Evolutionary conservation across 2,329 filamentous ascomycete genomes (phyloP).

Genomic region (Penicillium palitans): DNA sequence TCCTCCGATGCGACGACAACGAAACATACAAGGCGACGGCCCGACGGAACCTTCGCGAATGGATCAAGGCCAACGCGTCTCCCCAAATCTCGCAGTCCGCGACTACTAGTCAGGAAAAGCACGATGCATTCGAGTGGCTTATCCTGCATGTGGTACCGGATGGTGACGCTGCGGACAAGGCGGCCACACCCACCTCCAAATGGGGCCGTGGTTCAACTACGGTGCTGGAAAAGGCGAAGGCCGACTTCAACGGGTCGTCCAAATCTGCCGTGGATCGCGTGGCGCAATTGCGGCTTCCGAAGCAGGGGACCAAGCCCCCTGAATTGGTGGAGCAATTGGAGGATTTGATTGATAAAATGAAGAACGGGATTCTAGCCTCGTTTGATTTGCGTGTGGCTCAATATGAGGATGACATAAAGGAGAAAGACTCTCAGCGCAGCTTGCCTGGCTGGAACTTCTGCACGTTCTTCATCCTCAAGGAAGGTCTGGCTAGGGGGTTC

Average conservation of each 20-base stretch:
- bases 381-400: slow-evolving; percentile 90
- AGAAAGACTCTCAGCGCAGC: slow-evolving; percentile 82
- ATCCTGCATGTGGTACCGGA: slow-evolving; percentile 92
- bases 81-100: slow-evolving; percentile 32
- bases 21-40: slow-evolving; percentile 85
- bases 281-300: slow-evolving; percentile 76
- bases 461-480: slow-evolving; percentile 97
- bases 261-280: slow-evolving; percentile 76
- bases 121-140: slow-evolving; percentile 95
- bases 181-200: slow-evolving; percentile 60
- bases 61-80: slow-evolving; percentile 77
- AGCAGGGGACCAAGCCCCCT: slow-evolving; percentile 62
- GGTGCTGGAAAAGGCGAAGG: slow-evolving; percentile 81
- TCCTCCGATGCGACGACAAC: slow-evolving; percentile 92
- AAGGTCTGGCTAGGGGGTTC: slow-evolving; percentile 88
- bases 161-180: slow-evolving; percentile 66
- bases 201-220: slow-evolving; percentile 80
- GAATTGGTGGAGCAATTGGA: slow-evolving; percentile 81
- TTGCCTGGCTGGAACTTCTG: slow-evolving; percentile 99
- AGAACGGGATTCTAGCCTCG: slow-evolving; percentile 79
- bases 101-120: slow-evolving; percentile 77
- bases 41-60: slow-evolving; percentile 78
- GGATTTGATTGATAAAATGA: slow-evolving; percentile 82
- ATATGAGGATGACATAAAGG: slow-evolving; percentile 95
- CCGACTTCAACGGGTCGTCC: slow-evolving; percentile 80